Evolutionary conservation across 2,329 filamentous ascomycete species (phyloP).

Genomic region (Ambrosiella beaveri): DNA sequence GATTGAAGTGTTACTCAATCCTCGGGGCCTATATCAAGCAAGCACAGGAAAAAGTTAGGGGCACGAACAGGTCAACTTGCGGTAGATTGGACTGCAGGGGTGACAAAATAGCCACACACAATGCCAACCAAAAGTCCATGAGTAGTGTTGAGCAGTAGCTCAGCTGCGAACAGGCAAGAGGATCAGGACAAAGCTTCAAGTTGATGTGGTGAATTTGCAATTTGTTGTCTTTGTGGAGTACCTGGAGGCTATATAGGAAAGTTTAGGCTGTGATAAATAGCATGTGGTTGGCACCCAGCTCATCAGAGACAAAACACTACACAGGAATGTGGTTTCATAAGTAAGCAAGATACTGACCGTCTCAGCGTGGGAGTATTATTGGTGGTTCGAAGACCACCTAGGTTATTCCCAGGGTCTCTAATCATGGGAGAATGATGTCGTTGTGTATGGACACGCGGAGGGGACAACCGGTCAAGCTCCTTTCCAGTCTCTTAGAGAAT

Average conservation of each 20-base stretch:
- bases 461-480: slow-evolving; percentile 6
- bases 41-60: slow-evolving; percentile 12
- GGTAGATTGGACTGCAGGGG: slow-evolving; percentile 9
- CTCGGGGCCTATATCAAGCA: slow-evolving; percentile 12
- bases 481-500: not conserved
- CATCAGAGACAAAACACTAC: not conserved
- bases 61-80: slow-evolving; percentile 10
- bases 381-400: slow-evolving; percentile 7
- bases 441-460: slow-evolving; percentile 18
- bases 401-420: slow-evolving; percentile 9
- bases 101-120: slow-evolving; percentile 4
- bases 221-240: not conserved
- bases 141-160: not conserved
- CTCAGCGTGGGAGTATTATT: slow-evolving; percentile 6
- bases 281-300: not conserved
- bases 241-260: not conserved
- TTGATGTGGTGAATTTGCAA: not conserved
- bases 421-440: slow-evolving; percentile 16
- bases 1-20: slow-evolving; percentile 16
- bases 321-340: not conserved
- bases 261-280: not conserved
- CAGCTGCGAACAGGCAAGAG: not conserved
- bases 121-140: not conserved
- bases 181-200: not conserved
- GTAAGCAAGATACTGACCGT: slow-evolving; percentile 5